Conservation (phyloP, 2,329 filamentous ascomycete genomes). For the Neocucurbitaria cava region DNA sequence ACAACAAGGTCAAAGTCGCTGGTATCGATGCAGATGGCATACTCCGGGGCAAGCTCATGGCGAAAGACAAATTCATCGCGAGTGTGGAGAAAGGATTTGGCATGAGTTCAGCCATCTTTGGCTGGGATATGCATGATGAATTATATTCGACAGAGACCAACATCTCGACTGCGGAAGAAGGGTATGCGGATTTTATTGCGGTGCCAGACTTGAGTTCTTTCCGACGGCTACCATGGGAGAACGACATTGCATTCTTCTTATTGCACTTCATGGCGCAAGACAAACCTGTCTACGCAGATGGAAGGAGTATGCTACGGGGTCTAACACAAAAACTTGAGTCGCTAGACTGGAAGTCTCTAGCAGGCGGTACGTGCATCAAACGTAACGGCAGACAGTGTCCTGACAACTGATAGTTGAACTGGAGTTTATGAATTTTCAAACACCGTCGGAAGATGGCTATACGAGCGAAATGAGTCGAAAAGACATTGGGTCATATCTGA, state of each 20-base stretch:
- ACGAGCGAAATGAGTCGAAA: conserved; percentile 41
- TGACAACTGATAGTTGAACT: not conserved
- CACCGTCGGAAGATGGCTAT: conserved; percentile 73
- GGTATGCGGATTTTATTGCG: conserved; percentile 81
- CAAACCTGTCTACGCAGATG: not conserved
- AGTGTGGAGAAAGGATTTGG: conserved; percentile 79
- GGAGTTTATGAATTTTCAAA: conserved; percentile 4
- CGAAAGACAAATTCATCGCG: conserved; percentile 88
- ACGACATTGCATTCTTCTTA: conserved; percentile 79
- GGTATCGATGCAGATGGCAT: conserved; percentile 84
- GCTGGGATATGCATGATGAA: conserved; percentile 92
- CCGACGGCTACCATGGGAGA: conserved; percentile 84
- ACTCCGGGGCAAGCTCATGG: conserved; percentile 82
- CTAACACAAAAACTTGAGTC: not conserved
- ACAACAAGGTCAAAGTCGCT: conserved; percentile 80
- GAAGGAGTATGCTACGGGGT: not conserved
- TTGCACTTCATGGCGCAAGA: conserved; percentile 76
- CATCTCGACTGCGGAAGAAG: conserved; percentile 84
- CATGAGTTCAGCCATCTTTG: conserved; percentile 89
- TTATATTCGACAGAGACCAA: conserved; percentile 85
- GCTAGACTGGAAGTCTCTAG: not conserved
- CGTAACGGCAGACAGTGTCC: too few relatives aligned
- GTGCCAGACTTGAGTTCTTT: conserved; percentile 76
- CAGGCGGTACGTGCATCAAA: not conserved
- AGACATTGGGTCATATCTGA: not conserved